Evolutionary conservation across 1,139 yeast species (phyloP), one percentile per base, ranked within the genome.

Genomic region (Blastobotrys malaysiensis): DNA sequence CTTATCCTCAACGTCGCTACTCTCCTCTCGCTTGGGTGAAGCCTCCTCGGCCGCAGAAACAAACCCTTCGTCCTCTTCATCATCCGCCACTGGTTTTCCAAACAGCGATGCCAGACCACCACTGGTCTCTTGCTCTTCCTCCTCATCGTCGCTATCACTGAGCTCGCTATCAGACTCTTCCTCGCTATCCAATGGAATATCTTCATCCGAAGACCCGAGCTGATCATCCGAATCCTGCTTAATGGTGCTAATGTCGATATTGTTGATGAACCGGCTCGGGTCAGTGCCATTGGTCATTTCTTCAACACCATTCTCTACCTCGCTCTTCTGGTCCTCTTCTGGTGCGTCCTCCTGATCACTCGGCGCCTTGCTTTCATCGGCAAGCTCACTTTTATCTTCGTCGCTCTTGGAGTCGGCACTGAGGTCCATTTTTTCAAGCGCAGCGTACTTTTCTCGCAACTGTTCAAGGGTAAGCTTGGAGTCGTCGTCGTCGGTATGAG

Each of bases 381-480:
- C 66, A 48, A 55, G 63, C 26, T 61, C 69, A 2, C 11, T 13
- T 13, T 31, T 11, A 11, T 31, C 39, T 11, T 47, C 49, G 43
- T 48, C 51, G 20, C 39, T 39, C 1, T 47, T 56, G 22, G 48
- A 45, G 16, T 52, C 57, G 2, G 52, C 59, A n/a, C 52, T 58
- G n/a, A 55, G 46, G 13, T 58, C 57, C 14, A 59, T 51, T 46
- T 57, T 65, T 45, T 77, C 77, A 52, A 84, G 60, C 26, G 75
- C 70, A 26, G 85, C 79, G 67, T 88, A 88, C 65, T 88, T 88
- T 48, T 74, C 75, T 43, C 76, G 75, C 54, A 88, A 74, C 63
- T 88, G 83, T 22, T 86, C 91, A 1, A 86, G 78, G 0, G 89
- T 75, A 45, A 88, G 72, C 36, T 78, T 69, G 55, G 79, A 77